phyloP scores from a whole-genome alignment of 208 protist genomes.

The Wallacemonas rigidus region DNA sequence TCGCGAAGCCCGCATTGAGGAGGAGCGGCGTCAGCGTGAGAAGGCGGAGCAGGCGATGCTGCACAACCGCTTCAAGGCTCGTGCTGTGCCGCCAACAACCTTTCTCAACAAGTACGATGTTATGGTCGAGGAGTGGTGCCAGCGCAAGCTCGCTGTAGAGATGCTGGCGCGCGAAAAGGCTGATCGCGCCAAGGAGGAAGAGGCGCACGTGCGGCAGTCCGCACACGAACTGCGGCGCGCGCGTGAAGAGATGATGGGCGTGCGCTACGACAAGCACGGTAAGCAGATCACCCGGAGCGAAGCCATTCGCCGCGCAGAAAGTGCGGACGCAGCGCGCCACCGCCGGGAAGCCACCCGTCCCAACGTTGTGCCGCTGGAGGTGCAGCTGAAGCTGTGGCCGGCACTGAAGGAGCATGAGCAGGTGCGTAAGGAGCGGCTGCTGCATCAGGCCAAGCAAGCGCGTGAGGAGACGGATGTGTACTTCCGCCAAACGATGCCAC shows the following conservation, averaged over 20 bases:
- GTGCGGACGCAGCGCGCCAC: slow-evolving; percentile 22
- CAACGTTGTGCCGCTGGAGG: slow-evolving; percentile 70
- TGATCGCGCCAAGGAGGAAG: slow-evolving; percentile 53
- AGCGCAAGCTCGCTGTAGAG: slow-evolving; percentile 74
- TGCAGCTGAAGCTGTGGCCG: slow-evolving; percentile 80
- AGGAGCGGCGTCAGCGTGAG: slow-evolving; percentile 40
- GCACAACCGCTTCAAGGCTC: slow-evolving; percentile 48
- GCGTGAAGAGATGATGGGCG: slow-evolving; percentile 58
- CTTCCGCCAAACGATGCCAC: slow-evolving; percentile 45
- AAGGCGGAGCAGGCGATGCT: slow-evolving; percentile 26
- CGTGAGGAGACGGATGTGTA: slow-evolving; percentile 53
- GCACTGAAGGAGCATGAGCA: slow-evolving; percentile 84
- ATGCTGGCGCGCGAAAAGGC: slow-evolving; percentile 62
- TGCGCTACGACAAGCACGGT: slow-evolving; percentile 31
- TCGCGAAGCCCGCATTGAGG: slow-evolving; percentile 40
- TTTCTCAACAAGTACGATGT: slow-evolving; percentile 91
- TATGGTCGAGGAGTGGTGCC: slow-evolving; percentile 91
- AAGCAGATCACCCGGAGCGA: slow-evolving; percentile 23
- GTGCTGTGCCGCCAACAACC: slow-evolving; percentile 77
- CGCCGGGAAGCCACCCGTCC: slow-evolving; percentile 2
- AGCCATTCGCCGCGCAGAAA: slow-evolving; percentile 31
- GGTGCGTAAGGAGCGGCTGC: slow-evolving; percentile 71
- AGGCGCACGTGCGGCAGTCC: slow-evolving; percentile 50
- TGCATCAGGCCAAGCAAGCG: slow-evolving; percentile 44
- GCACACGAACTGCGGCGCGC: slow-evolving; percentile 49